Evolutionary conservation across 2,329 filamentous ascomycete species (phyloP).

Genomic region (Colletotrichum costaricense): DNA sequence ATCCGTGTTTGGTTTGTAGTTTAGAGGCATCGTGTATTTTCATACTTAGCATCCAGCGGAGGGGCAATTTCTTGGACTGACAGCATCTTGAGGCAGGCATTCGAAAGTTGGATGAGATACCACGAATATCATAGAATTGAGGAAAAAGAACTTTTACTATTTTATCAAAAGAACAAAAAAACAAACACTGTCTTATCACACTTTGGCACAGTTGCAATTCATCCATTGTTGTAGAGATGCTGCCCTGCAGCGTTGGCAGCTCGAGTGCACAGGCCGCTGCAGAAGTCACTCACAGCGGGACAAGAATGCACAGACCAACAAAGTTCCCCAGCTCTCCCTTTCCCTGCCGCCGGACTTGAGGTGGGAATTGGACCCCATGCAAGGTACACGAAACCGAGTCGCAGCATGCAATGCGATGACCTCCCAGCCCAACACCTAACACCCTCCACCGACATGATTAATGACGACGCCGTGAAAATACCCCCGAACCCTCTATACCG

Average conservation of each 20-base stretch:
- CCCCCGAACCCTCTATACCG: not conserved
- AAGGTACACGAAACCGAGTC: conserved; percentile 22
- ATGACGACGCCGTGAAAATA: not conserved
- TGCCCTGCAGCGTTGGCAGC: not conserved
- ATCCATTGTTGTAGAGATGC: too few species aligned
- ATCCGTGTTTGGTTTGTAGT: not conserved
- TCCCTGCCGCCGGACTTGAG: not conserved
- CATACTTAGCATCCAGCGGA: not conserved
- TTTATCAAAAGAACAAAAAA: not conserved
- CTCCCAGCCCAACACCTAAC: not conserved
- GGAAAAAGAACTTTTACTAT: not conserved
- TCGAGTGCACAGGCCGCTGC: not conserved
- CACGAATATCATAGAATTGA: not conserved
- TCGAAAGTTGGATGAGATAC: not conserved
- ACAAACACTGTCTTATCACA: not conserved
- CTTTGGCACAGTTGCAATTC: not conserved
- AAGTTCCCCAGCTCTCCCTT: conserved; percentile 6
- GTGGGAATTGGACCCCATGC: not conserved
- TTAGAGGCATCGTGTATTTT: not conserved
- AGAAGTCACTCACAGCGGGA: not conserved
- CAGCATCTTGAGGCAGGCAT: not conserved
- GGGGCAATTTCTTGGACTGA: not conserved
- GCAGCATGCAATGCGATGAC: conserved; percentile 26
- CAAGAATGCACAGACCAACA: not conserved
- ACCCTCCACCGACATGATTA: conserved; percentile 2